phyloP scores from a whole-genome alignment of 176 grass and related monocot species.

The Urochloa ruziziensis region DNA sequence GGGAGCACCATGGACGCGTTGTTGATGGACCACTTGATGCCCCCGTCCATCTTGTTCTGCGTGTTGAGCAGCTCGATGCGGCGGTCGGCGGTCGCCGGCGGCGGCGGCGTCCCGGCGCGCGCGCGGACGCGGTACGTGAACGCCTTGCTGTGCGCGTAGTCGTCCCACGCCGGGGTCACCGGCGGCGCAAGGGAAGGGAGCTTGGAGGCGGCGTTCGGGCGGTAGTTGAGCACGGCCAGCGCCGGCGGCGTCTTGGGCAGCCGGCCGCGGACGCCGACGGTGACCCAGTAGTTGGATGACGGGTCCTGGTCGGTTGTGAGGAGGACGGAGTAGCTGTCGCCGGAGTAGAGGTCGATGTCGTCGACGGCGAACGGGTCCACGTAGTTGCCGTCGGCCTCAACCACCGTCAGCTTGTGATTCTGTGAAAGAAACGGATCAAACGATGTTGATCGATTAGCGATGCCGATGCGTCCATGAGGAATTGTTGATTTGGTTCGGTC shows the following conservation, averaged over 20 bases:
- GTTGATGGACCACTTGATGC: conserved; percentile 38
- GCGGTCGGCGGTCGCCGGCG: neutral
- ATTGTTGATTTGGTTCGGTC: neutral
- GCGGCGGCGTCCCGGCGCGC: neutral
- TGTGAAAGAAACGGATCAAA: conserved; percentile 2
- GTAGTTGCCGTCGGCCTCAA: conserved; percentile 87
- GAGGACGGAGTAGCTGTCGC: conserved; percentile 83
- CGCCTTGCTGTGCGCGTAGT: conserved; percentile 32
- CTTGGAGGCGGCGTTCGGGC: conserved; percentile 40
- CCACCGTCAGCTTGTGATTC: conserved; percentile 77
- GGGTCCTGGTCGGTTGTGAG: conserved; percentile 44
- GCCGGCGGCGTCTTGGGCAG: conserved; percentile 36
- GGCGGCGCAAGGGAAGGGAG: conserved; percentile 44
- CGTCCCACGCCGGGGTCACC: conserved; percentile 24
- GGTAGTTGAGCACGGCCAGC: conserved; percentile 2
- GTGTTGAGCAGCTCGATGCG: conserved; percentile 37
- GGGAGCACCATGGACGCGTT: conserved; percentile 30
- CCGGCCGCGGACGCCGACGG: conserved; percentile 60
- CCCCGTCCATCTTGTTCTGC: neutral
- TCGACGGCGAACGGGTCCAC: conserved; percentile 50
- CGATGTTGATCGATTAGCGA: neutral
- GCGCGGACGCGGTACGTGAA: conserved; percentile 6
- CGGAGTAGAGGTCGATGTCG: conserved; percentile 86
- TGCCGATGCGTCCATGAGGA: neutral
- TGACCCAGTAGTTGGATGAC: conserved; percentile 76